phyloP scores from a whole-genome alignment of 2,329 filamentous ascomycete species.

The Penicillium carneum region DNA sequence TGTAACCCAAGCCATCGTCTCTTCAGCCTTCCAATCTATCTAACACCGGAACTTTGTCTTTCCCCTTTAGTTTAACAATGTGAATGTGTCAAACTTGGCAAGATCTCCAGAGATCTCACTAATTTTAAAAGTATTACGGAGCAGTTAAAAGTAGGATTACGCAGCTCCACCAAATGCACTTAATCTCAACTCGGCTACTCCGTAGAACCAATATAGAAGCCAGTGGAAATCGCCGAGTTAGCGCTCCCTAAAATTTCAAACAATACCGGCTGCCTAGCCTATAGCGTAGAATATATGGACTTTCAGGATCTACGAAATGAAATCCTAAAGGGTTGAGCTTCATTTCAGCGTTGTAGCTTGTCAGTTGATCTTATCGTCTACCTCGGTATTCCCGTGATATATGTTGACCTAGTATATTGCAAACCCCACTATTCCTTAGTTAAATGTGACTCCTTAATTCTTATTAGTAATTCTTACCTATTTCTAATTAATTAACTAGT shows the following conservation, averaged over 20 bases:
- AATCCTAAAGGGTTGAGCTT: neutral
- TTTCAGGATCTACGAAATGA: neutral
- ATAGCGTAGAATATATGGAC: neutral
- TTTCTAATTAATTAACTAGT: too few relatives aligned
- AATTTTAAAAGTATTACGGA: neutral
- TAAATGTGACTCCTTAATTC: neutral
- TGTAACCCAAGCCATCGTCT: neutral
- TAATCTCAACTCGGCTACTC: neutral
- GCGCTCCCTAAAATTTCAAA: neutral
- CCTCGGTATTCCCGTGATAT: neutral
- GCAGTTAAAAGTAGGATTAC: too few relatives aligned
- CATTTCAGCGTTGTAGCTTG: neutral
- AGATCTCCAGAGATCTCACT: neutral
- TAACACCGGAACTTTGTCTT: neutral
- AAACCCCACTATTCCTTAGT: neutral
- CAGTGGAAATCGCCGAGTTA: neutral
- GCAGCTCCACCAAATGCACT: constrained; percentile 5
- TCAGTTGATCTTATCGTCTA: neutral
- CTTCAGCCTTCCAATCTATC: neutral
- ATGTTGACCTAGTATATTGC: neutral
- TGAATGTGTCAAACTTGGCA: neutral
- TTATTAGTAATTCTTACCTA: neutral
- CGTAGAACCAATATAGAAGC: neutral
- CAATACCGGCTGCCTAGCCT: neutral
- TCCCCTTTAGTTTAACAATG: too few relatives aligned